Base-by-base conservation (phyloP, 352 stramenopile species). In the Halophytophthora polymorphica region DNA sequence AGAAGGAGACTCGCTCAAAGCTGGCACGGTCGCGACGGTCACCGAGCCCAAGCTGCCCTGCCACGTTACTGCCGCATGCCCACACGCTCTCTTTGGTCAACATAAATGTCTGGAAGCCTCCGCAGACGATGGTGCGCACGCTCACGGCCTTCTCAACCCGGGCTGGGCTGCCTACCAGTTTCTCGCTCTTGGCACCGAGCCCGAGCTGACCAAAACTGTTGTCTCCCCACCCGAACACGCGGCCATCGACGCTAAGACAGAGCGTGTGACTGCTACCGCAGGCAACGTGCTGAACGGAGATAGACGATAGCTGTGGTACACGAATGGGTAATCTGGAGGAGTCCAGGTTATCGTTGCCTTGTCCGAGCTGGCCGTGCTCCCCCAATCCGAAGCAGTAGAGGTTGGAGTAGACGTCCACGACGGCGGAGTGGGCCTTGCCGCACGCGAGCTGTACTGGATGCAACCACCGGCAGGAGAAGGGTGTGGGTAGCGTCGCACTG, bases 351-450 rank as follows among this genome's bases (percentile, higher is more conserved):
- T 55, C 60, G 22, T 86, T 72, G 15, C 69, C 69, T 37, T 90
- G 79, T 8, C 74, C 76, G 12, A 90, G 69, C 34, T 90, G 76
- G 1, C 76, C 79, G 28, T 43, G 65, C 0, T 48, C 36, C 7
- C 70, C 68, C 23, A 65, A 50, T 29, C 79, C 79, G 51, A 88
- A 88, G 64, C 76, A 88, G 51, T 88, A 90, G 35, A 90, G 58
- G 50, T 88, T 83, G 2, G 79, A 86, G 38, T 84, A 84, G 18
- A 86, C 76, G 34, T 90, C 79, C 25, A 90, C 71, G 35, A 90
- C 77, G 21, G 79, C 77, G 2, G 76, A 83, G 58, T 90, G 79
- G 10, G 77, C 68, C 36, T 78, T 78, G 7, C 79, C 79, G 34
- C 79, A 87, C 17, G 79, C 63, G 41, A 88, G 69, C 40, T 88